Evolutionary conservation across 306 rosid genomes (phyloP).

Genomic region (Dryas drummondii): DNA sequence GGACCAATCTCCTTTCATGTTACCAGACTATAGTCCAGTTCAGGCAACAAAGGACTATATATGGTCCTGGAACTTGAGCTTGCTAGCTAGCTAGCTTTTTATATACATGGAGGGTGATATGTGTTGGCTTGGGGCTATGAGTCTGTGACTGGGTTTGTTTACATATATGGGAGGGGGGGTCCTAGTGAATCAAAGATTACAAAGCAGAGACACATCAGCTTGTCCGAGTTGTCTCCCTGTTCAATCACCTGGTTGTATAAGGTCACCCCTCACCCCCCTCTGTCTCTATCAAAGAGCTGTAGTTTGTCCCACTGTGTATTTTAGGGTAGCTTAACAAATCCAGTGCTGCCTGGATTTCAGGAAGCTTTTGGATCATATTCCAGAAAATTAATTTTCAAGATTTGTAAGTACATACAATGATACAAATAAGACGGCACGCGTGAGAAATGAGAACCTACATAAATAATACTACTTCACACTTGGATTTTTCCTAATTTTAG

Average conservation of each 20-base stretch:
- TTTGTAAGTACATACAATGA: background rate
- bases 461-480: background rate
- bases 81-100: background rate
- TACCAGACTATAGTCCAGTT: background rate
- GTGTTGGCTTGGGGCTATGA: constrained; percentile 26
- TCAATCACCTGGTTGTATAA: constrained; percentile 31
- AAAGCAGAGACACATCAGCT: constrained; percentile 35
- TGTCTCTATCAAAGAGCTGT: constrained; percentile 35
- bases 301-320: constrained; percentile 24
- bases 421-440: background rate
- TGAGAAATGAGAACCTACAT: background rate
- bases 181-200: constrained; percentile 31
- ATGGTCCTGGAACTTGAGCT: constrained; percentile 1
- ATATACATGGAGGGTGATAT: constrained; percentile 27
- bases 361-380: background rate
- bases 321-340: background rate
- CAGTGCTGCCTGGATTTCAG: constrained; percentile 1
- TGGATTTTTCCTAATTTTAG: background rate
- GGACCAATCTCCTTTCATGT: constrained; percentile 37
- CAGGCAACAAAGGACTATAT: background rate
- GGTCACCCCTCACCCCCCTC: constrained; percentile 21
- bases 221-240: constrained; percentile 31
- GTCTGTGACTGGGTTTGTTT: background rate
- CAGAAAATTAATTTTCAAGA: background rate
- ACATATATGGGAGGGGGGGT: constrained; percentile 3